Evolutionary conservation across 2,329 filamentous ascomycete species (phyloP), one percentile per base, ranked within the genome.

Genomic region (Verticillium isaacii): DNA sequence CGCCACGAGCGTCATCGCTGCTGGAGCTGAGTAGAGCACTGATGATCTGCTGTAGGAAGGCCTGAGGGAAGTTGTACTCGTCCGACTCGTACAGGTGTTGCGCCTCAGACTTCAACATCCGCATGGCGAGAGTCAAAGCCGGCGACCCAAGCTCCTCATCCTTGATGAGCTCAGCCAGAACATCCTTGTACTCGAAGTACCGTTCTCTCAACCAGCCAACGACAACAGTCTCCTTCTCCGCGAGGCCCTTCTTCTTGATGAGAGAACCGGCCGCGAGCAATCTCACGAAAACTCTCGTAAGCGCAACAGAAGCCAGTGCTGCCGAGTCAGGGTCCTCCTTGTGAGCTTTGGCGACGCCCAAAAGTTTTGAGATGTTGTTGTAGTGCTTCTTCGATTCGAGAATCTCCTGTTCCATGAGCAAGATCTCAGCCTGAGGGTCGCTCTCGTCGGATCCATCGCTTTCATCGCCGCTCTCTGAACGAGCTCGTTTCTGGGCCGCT

Each of bases 341-440:
- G 58, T 70, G 72, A 73, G 41, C 86, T 76, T 69, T 87, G 55
- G 76, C 74, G 17, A 68, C 83, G 52, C 82, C 82, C 56, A 96
- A 80, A 41, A 98, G 78, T 12, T 83, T 85, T 8, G 86, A 83
- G 70, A 98, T 94, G 72, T 96, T 92, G 80, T 97, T 96, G 82
- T 96, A 96, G 76, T 97, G 86, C 74, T 93, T 92, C 71, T 88
- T 90, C 58, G 93, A 96, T 74, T 95, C 89, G 64, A 93, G 77
- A 61, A 98, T 93, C 62, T 91, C 89, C 65, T 86, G 82, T 77
- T 97, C 93, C 60, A 97, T 83, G 60, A 86, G 78, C 52, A 94
- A 77, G 63, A 97, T 91, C 65, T 86, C 84, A 61, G 85, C 82
- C 71, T 89, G 84, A 56, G 80, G 74, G 70, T 87, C 83, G 64